Evolutionary conservation across 495 filamentous ascomycete species (phyloP), one percentile per base, ranked within the genome.

Genomic region (Thozetella sp.): DNA sequence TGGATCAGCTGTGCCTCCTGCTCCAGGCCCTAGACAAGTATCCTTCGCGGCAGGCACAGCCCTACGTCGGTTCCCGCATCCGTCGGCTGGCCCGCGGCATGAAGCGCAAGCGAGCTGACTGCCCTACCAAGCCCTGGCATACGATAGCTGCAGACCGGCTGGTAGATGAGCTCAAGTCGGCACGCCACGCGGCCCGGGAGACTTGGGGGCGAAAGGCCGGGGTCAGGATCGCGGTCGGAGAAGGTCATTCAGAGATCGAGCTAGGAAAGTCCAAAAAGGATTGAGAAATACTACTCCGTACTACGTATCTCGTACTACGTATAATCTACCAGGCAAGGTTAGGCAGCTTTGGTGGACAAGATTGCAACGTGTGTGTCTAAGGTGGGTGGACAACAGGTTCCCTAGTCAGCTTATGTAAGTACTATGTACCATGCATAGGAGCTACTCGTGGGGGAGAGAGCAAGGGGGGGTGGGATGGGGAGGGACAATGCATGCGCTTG

Each of bases 1-100:
- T 55, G 13, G 53, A 55, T 17, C 53, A 55, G 30, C 22, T 43
- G 4, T 55, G 53, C 27, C 53, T 55, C 26, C 53, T 55, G 11
- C 27, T 55, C 17, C 3, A 19, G 22, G 19, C 22, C 10, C 27
- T 55, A n/a, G 26, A 19, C 26, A 30, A 19, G 3, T 43, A 37
- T 10, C 26, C 53, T 27, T 30, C 26, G n/a, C 26, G 30, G 2
- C 15, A 30, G 27, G 53, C 27, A 9, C 27, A 55, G 53, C 10
- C 43, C 4, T 13, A 20, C 20, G 43, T 48, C 11, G 4, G 11
- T 4, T n/a, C 43, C 10, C 6, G 3, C 43, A 10, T 48, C 43
- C 43, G 43, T 3, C 43, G 43, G 11, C 9, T 48, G 9, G 43
- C 10, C 4, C 43, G 43, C 11, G 43, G n/a, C 11, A 48, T 48